Percentiles rank a stretch among this genome's conserved stretches.
phyloP scores from a whole-genome alignment of 2,329 filamentous ascomycete genomes.

The Phialophora macrospora region DNA sequence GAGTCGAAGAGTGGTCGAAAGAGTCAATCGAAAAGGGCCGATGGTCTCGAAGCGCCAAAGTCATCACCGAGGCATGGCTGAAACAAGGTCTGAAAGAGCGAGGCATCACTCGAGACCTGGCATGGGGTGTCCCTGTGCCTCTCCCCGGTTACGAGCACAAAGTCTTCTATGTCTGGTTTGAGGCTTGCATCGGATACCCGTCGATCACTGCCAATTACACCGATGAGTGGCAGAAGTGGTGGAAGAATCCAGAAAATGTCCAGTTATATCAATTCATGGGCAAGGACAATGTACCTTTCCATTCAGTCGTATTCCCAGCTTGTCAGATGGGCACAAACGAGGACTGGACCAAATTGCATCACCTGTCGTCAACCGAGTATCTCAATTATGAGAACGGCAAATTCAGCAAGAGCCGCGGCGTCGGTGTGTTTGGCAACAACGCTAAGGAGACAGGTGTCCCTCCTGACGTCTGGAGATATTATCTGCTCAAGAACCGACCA shows the following conservation, averaged over 20 bases:
- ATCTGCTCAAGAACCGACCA: conserved; percentile 81
- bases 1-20: conserved; percentile 77
- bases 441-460: conserved; percentile 84
- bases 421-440: conserved; percentile 90
- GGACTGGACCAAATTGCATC: conserved; percentile 87
- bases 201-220: conserved; percentile 93
- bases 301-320: conserved; percentile 88
- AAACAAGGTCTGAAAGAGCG: conserved; percentile 82
- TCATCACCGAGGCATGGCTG: conserved; percentile 55
- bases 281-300: conserved; percentile 87
- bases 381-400: conserved; percentile 88
- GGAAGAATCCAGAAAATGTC: conserved; percentile 86
- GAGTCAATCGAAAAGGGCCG: conserved; percentile 72
- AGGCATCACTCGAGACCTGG: conserved; percentile 89
- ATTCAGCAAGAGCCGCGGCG: conserved; percentile 86
- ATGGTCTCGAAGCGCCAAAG: conserved; percentile 52
- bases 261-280: conserved; percentile 94
- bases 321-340: conserved; percentile 83
- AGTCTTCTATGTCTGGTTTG: conserved; percentile 93
- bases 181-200: conserved; percentile 92
- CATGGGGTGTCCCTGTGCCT: conserved; percentile 76
- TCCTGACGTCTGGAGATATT: conserved; percentile 91
- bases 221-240: conserved; percentile 89
- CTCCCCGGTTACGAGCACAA: conserved; percentile 69
- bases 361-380: conserved; percentile 87